Percentiles rank a stretch among this genome's conserved stretches.
phyloP scores from a whole-genome alignment of 306 rosid species.

The Comarum palustre region DNA sequence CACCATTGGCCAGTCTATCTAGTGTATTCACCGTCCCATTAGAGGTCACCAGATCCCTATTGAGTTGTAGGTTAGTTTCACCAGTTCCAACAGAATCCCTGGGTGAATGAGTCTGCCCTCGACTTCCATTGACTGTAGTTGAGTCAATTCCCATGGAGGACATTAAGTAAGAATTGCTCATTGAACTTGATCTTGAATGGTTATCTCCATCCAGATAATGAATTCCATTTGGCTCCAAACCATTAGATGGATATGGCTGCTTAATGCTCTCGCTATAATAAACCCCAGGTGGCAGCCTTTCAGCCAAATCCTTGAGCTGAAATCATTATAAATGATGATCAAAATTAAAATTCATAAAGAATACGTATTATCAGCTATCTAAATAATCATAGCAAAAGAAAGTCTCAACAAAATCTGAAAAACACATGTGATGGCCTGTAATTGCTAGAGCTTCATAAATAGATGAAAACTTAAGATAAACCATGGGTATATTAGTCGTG shows the following conservation, averaged over 20 bases:
- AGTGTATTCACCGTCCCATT: constrained; percentile 40
- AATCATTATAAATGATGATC: constrained; percentile 31
- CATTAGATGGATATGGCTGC: constrained; percentile 53
- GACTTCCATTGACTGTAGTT: constrained; percentile 39
- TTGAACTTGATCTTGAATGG: constrained; percentile 60
- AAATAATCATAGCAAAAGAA: background rate
- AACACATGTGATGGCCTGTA: background rate
- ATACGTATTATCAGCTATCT: background rate
- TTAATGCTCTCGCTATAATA: constrained; percentile 61
- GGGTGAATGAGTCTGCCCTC: constrained; percentile 25
- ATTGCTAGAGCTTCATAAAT: background rate
- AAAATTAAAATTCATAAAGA: constrained; percentile 6
- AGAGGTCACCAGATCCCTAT: constrained; percentile 32
- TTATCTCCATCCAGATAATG: constrained; percentile 53
- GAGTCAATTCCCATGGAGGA: constrained; percentile 58
- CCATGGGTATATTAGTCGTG: background rate
- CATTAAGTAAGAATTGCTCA: constrained; percentile 56
- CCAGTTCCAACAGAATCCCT: constrained; percentile 43
- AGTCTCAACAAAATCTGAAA: background rate
- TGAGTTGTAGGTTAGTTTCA: constrained; percentile 43
- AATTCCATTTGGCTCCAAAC: constrained; percentile 58
- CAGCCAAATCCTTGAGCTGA: constrained; percentile 93
- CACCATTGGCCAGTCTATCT: constrained; percentile 48
- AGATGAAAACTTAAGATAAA: background rate
- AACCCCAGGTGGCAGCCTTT: constrained; percentile 80